Evolutionary conservation across 495 filamentous ascomycete species (phyloP).

Genomic region (Acidiella bohemica): DNA sequence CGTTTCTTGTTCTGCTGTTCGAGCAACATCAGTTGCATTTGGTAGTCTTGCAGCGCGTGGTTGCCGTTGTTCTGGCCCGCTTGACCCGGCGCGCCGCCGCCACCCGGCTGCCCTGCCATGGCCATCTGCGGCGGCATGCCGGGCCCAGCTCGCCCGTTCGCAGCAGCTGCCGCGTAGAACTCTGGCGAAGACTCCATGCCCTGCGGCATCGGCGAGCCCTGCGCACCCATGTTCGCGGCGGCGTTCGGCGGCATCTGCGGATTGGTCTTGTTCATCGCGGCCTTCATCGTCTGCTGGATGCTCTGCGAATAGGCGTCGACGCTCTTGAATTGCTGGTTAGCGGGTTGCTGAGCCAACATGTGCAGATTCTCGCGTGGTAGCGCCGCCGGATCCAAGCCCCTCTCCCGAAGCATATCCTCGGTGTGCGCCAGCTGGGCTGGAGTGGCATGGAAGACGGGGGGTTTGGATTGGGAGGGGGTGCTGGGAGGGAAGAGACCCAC

Average conservation of each 20-base stretch:
- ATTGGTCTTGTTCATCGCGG: constrained; percentile 8
- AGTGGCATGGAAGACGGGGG: neutral
- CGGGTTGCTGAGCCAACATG: constrained; percentile 48
- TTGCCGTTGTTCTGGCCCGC: constrained; percentile 50
- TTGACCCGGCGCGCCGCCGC: constrained; percentile 29
- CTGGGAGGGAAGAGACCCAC: constrained; percentile 37
- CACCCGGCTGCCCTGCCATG: neutral
- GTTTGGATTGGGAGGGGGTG: constrained; percentile 12
- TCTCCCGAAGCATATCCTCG: constrained; percentile 53
- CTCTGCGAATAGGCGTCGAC: constrained; percentile 76
- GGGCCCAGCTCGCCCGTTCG: constrained; percentile 27
- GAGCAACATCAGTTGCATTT: constrained; percentile 97
- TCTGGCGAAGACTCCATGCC: constrained; percentile 36
- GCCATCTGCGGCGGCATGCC: constrained; percentile 1
- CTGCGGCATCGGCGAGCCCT: constrained; percentile 70
- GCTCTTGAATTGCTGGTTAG: constrained; percentile 58
- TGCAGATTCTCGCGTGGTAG: constrained; percentile 61
- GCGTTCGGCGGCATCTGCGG: constrained; percentile 46
- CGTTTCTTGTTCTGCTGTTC: constrained; percentile 98
- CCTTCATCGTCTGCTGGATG: constrained; percentile 54
- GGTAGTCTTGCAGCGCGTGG: constrained; percentile 94
- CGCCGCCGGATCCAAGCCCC: constrained; percentile 60
- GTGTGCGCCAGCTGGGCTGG: constrained; percentile 3
- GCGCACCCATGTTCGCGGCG: constrained; percentile 38
- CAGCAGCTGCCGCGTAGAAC: constrained; percentile 48